Percentiles rank a stretch among this genome's conserved stretches.
Conservation (phyloP, 148 eudicot species). For the Fagopyrum esculentum region DNA sequence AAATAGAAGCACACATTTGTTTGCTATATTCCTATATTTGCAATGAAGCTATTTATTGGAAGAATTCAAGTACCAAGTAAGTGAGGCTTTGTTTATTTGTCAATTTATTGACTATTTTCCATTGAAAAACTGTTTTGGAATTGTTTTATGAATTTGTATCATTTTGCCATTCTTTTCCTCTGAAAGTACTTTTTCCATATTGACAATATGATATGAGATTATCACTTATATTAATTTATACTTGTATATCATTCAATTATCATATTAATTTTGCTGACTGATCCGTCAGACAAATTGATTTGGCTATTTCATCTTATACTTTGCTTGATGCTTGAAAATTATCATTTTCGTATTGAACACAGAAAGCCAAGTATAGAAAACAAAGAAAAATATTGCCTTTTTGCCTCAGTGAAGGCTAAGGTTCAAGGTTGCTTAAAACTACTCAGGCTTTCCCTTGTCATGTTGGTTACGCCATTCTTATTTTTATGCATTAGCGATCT, state of each 20-base stretch:
- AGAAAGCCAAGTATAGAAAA: neutral
- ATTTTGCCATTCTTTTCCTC: neutral
- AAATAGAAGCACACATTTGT: neutral
- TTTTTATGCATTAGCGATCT: neutral
- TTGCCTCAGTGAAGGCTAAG: neutral
- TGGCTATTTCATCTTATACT: neutral
- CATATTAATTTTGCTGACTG: neutral
- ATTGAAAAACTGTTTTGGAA: too few relatives aligned
- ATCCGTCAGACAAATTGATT: neutral
- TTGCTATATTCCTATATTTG: neutral
- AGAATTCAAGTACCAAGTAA: too few relatives aligned
- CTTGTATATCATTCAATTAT: neutral
- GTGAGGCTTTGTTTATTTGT: too few relatives aligned
- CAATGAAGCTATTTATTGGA: too few relatives aligned
- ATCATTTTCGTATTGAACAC: neutral
- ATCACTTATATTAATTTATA: neutral
- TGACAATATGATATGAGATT: neutral
- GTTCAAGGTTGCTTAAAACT: neutral
- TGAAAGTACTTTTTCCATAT: neutral
- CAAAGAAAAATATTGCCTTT: neutral
- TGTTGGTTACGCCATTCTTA: neutral
- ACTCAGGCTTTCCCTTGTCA: neutral
- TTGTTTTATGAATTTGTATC: neutral
- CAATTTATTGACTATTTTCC: too few relatives aligned
- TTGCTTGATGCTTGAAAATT: neutral